Evolutionary conservation across 1,284 basidiomycete genomes (phyloP).

Genomic region (Phellopilus nigrolimitatus): DNA sequence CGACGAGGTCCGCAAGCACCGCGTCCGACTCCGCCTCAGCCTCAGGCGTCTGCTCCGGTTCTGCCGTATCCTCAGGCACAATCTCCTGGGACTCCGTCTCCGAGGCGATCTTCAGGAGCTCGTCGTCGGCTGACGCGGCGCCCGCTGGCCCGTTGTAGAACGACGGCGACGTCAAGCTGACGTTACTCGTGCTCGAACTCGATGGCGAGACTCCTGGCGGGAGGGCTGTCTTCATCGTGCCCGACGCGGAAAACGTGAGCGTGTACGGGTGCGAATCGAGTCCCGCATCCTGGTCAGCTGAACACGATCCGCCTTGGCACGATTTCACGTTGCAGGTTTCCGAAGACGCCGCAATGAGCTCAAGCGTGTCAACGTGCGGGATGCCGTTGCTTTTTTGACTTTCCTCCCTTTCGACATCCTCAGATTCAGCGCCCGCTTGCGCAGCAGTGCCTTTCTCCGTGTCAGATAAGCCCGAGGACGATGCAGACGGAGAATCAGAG

Average conservation of each 20-base stretch:
- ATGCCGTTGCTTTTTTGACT: neutral
- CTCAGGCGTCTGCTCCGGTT: neutral
- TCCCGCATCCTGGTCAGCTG: neutral
- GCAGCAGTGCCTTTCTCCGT: neutral
- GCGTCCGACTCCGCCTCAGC: neutral
- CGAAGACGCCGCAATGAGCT: slow-evolving; percentile 2
- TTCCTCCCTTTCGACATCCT: neutral
- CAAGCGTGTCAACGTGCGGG: neutral
- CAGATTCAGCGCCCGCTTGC: neutral
- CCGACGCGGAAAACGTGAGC: slow-evolving; percentile 13
- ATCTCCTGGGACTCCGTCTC: too few species aligned
- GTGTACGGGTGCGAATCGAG: slow-evolving; percentile 1
- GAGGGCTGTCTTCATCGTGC: slow-evolving; percentile 10
- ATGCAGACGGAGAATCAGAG: neutral
- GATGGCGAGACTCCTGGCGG: slow-evolving; percentile 10
- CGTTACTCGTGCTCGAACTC: neutral
- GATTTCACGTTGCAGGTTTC: neutral
- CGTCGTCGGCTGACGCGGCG: too few species aligned
- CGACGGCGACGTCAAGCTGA: neutral
- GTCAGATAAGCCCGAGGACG: neutral
- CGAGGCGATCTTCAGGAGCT: too few species aligned
- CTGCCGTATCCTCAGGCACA: neutral
- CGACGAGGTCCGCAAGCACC: neutral
- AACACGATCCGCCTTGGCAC: neutral
- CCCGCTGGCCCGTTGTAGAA: too few species aligned